Base-by-base conservation (phyloP, 352 stramenopile genomes). In the Blastocystis sp. region DNA sequence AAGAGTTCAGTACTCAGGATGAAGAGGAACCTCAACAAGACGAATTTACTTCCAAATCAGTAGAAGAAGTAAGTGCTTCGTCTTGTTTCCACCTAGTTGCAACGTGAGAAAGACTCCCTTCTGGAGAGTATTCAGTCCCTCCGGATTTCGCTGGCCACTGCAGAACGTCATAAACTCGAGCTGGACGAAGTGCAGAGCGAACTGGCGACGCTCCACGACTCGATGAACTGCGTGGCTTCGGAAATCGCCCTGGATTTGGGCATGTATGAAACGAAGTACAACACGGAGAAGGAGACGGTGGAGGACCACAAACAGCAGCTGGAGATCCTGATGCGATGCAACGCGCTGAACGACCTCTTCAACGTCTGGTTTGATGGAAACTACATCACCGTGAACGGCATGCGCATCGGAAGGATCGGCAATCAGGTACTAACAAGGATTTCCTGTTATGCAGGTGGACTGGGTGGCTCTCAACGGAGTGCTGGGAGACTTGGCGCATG, bases 281-380 rank as follows among this genome's bases (percentile, higher is more conserved):
- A 81, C 54, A 39, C 18, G 11, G 70, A 41, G 45, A 39, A 30
- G 50, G 70, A 81, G 55, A 81, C 43, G 34, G 45, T 65, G 34
- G 43, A 30, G 70, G 50, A 63, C 16, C 45, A 81, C 54, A 9
- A 18, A n/a, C 45, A 54, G 7, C 70, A 65, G 55, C 50, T 81
- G 45, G 45, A 65, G 26, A 26, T 81, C 18, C 54, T 81, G 45
- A 81, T 65, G 70, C 45, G 55, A 20, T 81, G 70, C 43, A 81
- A 81, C 54, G 45, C 70, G 70, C 45, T 81, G 39, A 81, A 81
- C 70, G 70, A 81, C n/a, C 11, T 47, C 26, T 41, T 81, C 41
- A 81, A 63, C 54, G 50, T 81, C 2, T 81, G 70, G 70, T 81
- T 81, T 41, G 70, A 81, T 41, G n/a, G 43, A 18, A 41, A 63